Conservation (phyloP, 805 yeast species). For the Metschnikowia continentalis region DNA sequence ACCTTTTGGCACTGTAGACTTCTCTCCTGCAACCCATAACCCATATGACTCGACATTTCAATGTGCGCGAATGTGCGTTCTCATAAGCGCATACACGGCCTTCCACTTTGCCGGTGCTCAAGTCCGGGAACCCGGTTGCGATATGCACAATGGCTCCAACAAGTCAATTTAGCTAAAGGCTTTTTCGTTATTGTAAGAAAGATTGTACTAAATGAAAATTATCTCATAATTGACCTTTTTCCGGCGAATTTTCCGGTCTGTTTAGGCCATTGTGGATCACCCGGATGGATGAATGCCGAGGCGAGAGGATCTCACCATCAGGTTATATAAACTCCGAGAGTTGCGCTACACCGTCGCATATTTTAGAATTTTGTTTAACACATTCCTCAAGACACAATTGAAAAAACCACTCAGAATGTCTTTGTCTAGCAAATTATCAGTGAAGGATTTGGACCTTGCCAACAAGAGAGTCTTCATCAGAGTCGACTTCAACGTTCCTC, state of each 20-base stretch:
- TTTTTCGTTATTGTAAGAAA: no score
- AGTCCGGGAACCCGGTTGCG: not conserved
- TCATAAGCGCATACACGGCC: constrained; percentile 2
- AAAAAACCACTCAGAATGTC: constrained; percentile 55
- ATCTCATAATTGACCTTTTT: not conserved
- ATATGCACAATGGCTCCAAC: not conserved
- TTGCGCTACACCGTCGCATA: not conserved
- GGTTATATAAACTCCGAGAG: constrained; percentile 5
- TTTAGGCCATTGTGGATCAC: not conserved
- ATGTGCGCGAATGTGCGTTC: not conserved
- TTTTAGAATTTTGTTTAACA: constrained; percentile 1
- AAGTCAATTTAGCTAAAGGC: not conserved
- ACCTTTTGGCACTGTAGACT: not conserved
- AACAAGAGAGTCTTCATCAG: constrained; percentile 97
- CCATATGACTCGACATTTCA: not conserved
- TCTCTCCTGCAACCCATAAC: not conserved
- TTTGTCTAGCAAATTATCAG: constrained; percentile 87
- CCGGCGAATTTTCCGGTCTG: not conserved
- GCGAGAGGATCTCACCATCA: not conserved
- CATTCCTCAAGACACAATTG: constrained; percentile 9
- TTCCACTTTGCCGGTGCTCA: not conserved
- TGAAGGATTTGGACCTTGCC: constrained; percentile 80
- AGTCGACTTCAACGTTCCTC: constrained; percentile 93
- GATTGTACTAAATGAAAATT: no score
- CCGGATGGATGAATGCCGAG: constrained; percentile 7